These are phyloP conservation scores for Actinomortierella ambigua DNA, from an alignment of 371 early-diverging fungal genomes.

Conservation along the genomic window DNA sequence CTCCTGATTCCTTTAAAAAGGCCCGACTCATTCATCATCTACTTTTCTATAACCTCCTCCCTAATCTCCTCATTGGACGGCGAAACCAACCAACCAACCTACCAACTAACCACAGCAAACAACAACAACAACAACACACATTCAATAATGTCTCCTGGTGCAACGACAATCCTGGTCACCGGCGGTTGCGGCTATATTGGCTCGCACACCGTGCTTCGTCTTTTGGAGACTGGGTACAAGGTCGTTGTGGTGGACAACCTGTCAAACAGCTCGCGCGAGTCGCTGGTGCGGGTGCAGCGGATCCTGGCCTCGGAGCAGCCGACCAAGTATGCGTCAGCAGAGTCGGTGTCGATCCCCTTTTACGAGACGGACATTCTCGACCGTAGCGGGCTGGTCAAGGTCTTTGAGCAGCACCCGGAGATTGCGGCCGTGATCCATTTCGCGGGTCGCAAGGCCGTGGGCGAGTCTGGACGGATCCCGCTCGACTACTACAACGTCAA, in stretches of 20 bases:
- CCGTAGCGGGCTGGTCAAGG: slow-evolving; percentile 59
- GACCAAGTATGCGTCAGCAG: slow-evolving; percentile 37
- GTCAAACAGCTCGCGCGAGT: slow-evolving; percentile 65
- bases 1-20: too few relatives aligned
- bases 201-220: slow-evolving; percentile 84
- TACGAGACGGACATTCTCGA: slow-evolving; percentile 77
- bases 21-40: too few relatives aligned
- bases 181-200: slow-evolving; percentile 94
- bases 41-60: too few relatives aligned
- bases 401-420: slow-evolving; percentile 64
- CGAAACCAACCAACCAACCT: too few relatives aligned
- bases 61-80: too few relatives aligned
- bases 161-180: slow-evolving; percentile 76
- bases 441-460: slow-evolving; percentile 76
- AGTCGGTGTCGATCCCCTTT: slow-evolving; percentile 73
- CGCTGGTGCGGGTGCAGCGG: slow-evolving; percentile 58
- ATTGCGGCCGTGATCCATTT: slow-evolving; percentile 73
- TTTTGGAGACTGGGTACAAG: slow-evolving; percentile 70
- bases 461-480: slow-evolving; percentile 70
- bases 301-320: slow-evolving; percentile 13
- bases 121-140: not conserved
- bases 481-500: slow-evolving; percentile 77
- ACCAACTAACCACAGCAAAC: too few relatives aligned
- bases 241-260: slow-evolving; percentile 86
- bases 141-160: slow-evolving; percentile 20